phyloP scores from a whole-genome alignment of 306 rosid genomes.

The Vigna angularis region DNA sequence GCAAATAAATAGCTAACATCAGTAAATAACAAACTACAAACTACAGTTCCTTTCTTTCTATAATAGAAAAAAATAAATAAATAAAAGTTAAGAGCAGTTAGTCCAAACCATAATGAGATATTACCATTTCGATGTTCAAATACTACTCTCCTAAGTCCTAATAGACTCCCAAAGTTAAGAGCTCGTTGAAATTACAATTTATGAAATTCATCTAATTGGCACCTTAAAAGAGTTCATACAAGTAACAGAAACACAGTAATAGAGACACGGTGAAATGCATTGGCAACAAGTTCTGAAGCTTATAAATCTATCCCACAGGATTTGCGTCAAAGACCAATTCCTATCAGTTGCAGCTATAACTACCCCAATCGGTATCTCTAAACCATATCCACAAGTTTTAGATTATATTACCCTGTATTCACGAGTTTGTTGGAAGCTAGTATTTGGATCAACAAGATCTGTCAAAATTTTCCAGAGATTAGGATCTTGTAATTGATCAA shows the following conservation, averaged over 20 bases:
- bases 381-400: conserved; percentile 38
- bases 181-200: conserved; percentile 4
- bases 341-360: conserved; percentile 30
- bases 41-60: conserved; percentile 38
- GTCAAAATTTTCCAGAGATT: conserved; percentile 89
- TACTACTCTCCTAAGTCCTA: conserved; percentile 14
- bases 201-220: background rate
- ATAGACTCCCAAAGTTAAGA: conserved; percentile 19
- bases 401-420: conserved; percentile 62
- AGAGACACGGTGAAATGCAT: conserved; percentile 3
- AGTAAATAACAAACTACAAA: conserved; percentile 35
- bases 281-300: conserved; percentile 40
- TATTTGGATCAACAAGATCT: conserved; percentile 83
- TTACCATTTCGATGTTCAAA: conserved; percentile 27
- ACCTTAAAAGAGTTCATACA: background rate
- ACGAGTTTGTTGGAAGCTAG: conserved; percentile 74
- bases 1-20: conserved; percentile 31
- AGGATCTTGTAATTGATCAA: conserved; percentile 89
- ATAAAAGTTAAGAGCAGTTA: conserved; percentile 20
- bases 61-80: background rate
- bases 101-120: conserved; percentile 23
- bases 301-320: conserved; percentile 16
- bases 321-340: conserved; percentile 15
- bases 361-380: conserved; percentile 12
- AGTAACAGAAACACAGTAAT: conserved; percentile 8